Evolutionary conservation across 2,329 filamentous ascomycete species (phyloP), one percentile per base, ranked within the genome.

Genomic region (Nemania sp.): DNA sequence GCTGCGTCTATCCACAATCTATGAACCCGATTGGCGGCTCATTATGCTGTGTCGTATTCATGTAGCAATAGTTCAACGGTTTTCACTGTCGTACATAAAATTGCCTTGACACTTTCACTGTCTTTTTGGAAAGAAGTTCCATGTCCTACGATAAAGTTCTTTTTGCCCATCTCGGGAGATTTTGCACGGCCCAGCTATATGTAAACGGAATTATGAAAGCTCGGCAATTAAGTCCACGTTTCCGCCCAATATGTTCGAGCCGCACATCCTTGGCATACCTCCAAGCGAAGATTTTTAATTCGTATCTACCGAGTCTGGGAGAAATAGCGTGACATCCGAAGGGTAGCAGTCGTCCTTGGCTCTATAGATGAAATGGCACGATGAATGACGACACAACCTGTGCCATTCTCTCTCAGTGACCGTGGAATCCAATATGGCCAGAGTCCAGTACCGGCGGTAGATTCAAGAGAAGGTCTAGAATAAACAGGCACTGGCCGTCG

Each of bases 201-300:
- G 52, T 29, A 24, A 26, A 61, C 18, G 27, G 35, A 22, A 61
- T 57, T 65, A 63, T 51, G n/a, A 20, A 62, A 18, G 58, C 49
- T 66, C 53, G 20, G 45, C 38, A 59, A 54, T 59, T 27, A 32
- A 54, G 29, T 51, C 57, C 57, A 62, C 45, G 45, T 61, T 58
- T 55, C 53, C 35, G 7, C 57, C 38, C 47, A 58, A 20, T 43
- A 24, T 55, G 22, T 18, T 51, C 66, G 66, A 68, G 66, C 66
- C 66, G 61, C 64, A 70, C 51, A 26, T 38, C 10, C 59, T 70
- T 67, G 64, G 61, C 61, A 20, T 66, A 47, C 55, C 56, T 70
- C 29, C 60, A 70, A 67, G 59, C 59, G 64, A 61, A 58, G 51
- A 54, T n/a, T 22, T 56, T 52, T 38, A 59, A 61, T 60, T 61